Percentiles rank a stretch among this genome's conserved stretches.
These are phyloP conservation scores for Citrus maxima DNA, from an alignment of 345 rosid genomes.

Conservation along the genomic window DNA sequence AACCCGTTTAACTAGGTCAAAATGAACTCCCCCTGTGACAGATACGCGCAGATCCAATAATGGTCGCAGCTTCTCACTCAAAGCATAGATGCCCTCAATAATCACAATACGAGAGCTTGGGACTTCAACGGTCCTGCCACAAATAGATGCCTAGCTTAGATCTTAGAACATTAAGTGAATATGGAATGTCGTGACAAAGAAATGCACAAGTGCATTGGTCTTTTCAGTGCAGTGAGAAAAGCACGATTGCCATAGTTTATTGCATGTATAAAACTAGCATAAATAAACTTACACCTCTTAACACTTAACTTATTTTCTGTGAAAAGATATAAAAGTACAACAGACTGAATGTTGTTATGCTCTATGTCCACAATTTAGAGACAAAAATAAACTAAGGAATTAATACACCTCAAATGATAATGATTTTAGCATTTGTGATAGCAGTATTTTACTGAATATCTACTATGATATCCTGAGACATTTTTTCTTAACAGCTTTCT, in stretches of 20 bases:
- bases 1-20: conserved; percentile 98
- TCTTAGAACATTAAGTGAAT: not conserved
- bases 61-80: conserved; percentile 85
- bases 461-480: not conserved
- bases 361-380: not conserved
- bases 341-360: not conserved
- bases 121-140: conserved; percentile 74
- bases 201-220: conserved; percentile 2
- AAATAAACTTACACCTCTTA: not conserved
- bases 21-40: conserved; percentile 96
- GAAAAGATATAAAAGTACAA: not conserved
- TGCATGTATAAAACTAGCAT: not conserved
- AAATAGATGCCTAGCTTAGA: conserved; percentile 20
- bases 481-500: conserved; percentile 13
- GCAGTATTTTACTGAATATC: not conserved
- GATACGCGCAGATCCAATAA: conserved; percentile 86
- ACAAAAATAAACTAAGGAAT: not conserved
- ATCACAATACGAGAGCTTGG: conserved; percentile 92
- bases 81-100: conserved; percentile 94
- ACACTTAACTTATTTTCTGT: not conserved
- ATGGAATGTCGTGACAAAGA: not conserved
- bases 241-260: not conserved
- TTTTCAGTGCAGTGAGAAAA: not conserved
- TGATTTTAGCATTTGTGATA: not conserved
- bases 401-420: not conserved